A percentile compares a stretch with the other conserved stretches of the same genome.
Conservation (phyloP, 306 rosid species). For the Pueraria montana region DNA sequence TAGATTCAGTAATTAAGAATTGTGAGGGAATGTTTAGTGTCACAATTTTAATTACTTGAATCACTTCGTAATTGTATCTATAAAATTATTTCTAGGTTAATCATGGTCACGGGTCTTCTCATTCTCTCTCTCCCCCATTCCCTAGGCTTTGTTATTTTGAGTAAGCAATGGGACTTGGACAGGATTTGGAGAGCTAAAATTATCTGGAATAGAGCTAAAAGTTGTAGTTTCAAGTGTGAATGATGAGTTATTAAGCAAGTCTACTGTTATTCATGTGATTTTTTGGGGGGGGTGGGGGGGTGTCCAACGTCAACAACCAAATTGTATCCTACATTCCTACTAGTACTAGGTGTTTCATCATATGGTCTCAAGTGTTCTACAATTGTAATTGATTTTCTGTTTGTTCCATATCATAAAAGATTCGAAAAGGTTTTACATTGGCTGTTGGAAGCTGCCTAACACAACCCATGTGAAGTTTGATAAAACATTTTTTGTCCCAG, state of each 20-base stretch:
- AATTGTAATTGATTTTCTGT: neutral
- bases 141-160: neutral
- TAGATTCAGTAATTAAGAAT: conserved; percentile 53
- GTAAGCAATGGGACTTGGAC: conserved; percentile 14
- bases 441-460: neutral
- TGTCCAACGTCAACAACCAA: neutral
- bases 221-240: conserved; percentile 29
- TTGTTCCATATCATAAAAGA: conserved; percentile 15
- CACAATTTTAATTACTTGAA: conserved; percentile 51
- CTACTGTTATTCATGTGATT: neutral
- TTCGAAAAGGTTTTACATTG: neutral
- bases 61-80: conserved; percentile 17
- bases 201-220: conserved; percentile 1
- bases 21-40: conserved; percentile 45
- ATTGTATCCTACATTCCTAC: neutral
- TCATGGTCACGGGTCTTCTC: neutral
- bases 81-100: conserved; percentile 41
- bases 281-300: neutral
- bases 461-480: conserved; percentile 2
- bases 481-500: neutral
- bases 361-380: neutral
- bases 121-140: neutral
- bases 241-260: conserved; percentile 7
- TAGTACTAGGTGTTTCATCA: neutral
- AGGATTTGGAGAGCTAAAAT: neutral